These are phyloP conservation scores for Psidium guajava DNA, from an alignment of 345 rosid genomes.

Conservation along the genomic window DNA sequence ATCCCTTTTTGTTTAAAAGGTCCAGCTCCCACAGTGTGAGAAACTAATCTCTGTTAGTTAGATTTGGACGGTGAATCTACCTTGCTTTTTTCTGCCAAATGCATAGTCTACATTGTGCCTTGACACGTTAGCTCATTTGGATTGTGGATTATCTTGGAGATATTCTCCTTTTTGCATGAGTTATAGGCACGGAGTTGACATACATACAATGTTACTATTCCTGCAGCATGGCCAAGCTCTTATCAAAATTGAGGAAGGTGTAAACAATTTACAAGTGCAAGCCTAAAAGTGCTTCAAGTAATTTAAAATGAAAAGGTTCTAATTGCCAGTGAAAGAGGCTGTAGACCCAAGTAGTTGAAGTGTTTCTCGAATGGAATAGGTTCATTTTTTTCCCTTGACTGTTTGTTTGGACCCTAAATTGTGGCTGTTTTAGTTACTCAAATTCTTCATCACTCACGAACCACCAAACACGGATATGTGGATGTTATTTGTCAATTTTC, in stretches of 20 bases:
- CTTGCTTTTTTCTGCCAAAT: not conserved
- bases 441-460: not conserved
- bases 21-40: not conserved
- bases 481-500: not conserved
- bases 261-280: not conserved
- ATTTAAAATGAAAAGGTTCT: not conserved
- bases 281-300: not conserved
- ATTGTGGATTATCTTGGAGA: not conserved
- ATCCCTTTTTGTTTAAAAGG: not conserved
- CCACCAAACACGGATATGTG: not conserved
- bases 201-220: not conserved
- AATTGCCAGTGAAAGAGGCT: not conserved
- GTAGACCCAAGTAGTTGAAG: not conserved
- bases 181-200: not conserved
- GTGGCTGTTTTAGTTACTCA: not conserved
- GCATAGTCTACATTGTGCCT: not conserved
- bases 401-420: not conserved
- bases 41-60: not conserved
- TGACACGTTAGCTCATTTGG: not conserved
- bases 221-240: not conserved
- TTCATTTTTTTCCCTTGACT: not conserved
- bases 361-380: not conserved
- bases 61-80: not conserved
- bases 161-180: not conserved
- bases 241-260: not conserved